These are phyloP conservation scores for Ceratorhiza oryzae-sativae DNA, from an alignment of 1,284 basidiomycete genomes.

Conservation along the genomic window DNA sequence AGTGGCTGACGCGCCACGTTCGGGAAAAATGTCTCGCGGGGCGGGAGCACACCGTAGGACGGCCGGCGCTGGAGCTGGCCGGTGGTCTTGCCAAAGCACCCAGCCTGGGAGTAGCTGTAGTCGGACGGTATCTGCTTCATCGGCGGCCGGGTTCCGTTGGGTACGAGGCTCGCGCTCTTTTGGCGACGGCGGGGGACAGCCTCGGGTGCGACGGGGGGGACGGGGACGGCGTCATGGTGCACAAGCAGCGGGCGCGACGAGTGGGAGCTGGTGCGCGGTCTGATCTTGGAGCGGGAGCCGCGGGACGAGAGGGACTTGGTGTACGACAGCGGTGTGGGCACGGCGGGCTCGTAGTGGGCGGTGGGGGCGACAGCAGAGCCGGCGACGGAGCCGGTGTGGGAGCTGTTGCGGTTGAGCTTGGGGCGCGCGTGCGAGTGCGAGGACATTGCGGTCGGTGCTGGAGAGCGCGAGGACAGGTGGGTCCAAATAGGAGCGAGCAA, in stretches of 20 bases:
- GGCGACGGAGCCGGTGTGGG: constrained; percentile 23
- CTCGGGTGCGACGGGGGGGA: constrained; percentile 5
- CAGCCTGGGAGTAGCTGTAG: constrained; percentile 27
- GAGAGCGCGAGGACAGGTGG: constrained; percentile 12
- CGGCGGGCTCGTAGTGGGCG: constrained; percentile 13
- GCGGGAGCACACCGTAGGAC: constrained; percentile 18
- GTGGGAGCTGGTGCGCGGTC: constrained; percentile 26
- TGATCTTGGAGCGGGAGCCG: constrained; percentile 31
- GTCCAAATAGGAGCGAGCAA: constrained; percentile 8
- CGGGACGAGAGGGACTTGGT: constrained; percentile 28
- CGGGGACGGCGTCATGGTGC: constrained; percentile 5
- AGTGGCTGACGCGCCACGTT: constrained; percentile 22
- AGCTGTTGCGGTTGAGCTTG: constrained; percentile 30
- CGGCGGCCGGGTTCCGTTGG: constrained; percentile 3
- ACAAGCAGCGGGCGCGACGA: constrained; percentile 27
- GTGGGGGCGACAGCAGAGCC: constrained; percentile 7
- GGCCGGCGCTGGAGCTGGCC: constrained; percentile 22
- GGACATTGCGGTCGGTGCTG: constrained; percentile 28
- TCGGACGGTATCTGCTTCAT: constrained; percentile 26
- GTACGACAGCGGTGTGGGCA: constrained; percentile 22
- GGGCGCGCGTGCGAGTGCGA: constrained; percentile 30
- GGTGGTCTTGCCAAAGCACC: constrained; percentile 22
- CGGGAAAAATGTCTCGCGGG: not conserved
- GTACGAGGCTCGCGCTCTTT: constrained; percentile 11
- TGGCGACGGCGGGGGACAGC: constrained; percentile 24